Percentiles rank a stretch among this genome's conserved stretches.
phyloP scores from a whole-genome alignment of 2,329 filamentous ascomycete genomes.

The Chaetomiaceae sp. region DNA sequence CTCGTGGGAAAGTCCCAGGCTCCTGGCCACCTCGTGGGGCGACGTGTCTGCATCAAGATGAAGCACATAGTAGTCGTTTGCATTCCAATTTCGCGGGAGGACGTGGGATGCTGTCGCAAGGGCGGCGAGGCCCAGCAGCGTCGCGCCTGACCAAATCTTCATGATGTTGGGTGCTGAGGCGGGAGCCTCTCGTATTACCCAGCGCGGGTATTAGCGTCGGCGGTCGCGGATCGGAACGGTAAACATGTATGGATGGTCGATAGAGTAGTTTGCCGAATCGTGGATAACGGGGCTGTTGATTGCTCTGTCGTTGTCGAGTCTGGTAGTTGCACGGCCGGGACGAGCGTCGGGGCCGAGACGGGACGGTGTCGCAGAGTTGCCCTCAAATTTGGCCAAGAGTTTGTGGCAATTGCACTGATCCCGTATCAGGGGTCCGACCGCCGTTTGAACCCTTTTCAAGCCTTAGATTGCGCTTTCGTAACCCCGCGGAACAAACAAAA shows the following conservation, averaged over 20 bases:
- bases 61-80: slow-evolving; percentile 89
- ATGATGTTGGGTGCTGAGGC: slow-evolving; percentile 36
- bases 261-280: not conserved
- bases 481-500: not conserved
- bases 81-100: slow-evolving; percentile 65
- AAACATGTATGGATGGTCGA: slow-evolving; percentile 1
- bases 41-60: slow-evolving; percentile 66
- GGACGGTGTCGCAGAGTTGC: not conserved
- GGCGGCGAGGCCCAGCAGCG: slow-evolving; percentile 51
- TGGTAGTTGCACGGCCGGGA: not conserved
- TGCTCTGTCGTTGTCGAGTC: not conserved
- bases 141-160: slow-evolving; percentile 43
- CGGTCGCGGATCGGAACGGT: not conserved
- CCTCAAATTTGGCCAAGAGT: not conserved
- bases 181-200: slow-evolving; percentile 15
- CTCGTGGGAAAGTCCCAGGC: slow-evolving; percentile 74
- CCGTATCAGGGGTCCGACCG: not conserved
- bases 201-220: slow-evolving; percentile 5
- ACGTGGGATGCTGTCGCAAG: slow-evolving; percentile 46
- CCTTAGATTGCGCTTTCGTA: not conserved
- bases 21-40: slow-evolving; percentile 65
- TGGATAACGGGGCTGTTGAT: not conserved
- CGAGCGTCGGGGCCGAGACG: not conserved
- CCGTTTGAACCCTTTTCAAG: slow-evolving; percentile 3
- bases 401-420: slow-evolving; percentile 1